Conservation (phyloP, 139 green algal genomes). For the Ettlia oleoabundans region DNA sequence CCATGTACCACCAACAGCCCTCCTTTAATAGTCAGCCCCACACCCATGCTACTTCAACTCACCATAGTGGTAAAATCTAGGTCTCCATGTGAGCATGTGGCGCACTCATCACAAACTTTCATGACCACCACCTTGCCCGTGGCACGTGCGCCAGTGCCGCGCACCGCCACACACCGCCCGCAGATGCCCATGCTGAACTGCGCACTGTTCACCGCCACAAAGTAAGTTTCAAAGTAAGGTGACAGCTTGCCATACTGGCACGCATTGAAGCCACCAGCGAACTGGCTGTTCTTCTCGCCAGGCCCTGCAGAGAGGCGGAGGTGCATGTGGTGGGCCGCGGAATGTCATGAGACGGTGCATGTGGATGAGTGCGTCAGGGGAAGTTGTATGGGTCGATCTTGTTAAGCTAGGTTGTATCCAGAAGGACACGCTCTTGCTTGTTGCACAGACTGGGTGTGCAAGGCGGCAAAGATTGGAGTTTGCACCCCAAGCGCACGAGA, state of each 20-base stretch:
- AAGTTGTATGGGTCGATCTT: too few species aligned
- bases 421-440: too few species aligned
- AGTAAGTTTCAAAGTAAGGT: conserved; percentile 32
- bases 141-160: conserved; percentile 2
- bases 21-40: too few species aligned
- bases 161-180: conserved; percentile 21
- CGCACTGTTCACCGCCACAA: not conserved
- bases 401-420: too few species aligned
- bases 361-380: too few species aligned
- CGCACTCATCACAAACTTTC: conserved; percentile 8
- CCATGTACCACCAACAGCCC: too few species aligned
- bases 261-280: conserved; percentile 31
- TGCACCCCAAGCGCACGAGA: too few species aligned
- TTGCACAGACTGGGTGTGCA: too few species aligned
- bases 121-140: not conserved
- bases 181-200: conserved; percentile 1
- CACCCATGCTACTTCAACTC: not conserved
- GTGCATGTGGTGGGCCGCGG: not conserved
- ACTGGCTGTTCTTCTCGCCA: conserved; percentile 32
- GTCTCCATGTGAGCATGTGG: conserved; percentile 9
- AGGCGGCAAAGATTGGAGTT: too few species aligned
- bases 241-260: conserved; percentile 30
- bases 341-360: too few species aligned
- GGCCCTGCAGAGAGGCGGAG: not conserved
- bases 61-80: conserved; percentile 21